phyloP scores from a whole-genome alignment of 2,329 filamentous ascomycete genomes.

The Sordariomycetes sp. region DNA sequence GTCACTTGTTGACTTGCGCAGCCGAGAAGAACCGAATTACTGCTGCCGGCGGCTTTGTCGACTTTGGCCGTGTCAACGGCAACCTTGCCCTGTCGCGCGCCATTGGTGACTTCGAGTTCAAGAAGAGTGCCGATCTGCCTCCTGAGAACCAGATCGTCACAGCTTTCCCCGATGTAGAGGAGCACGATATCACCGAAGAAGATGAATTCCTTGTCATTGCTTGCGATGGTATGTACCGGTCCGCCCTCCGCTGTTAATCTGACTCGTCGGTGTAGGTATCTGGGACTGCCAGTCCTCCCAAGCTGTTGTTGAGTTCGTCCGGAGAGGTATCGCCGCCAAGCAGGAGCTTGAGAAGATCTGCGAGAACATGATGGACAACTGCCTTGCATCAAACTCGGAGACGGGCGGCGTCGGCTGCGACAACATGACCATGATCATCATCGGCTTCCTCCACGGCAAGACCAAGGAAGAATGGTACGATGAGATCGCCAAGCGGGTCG shows the following conservation, averaged over 20 bases:
- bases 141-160: conserved; percentile 99
- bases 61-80: conserved; percentile 96
- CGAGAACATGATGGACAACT: conserved; percentile 99
- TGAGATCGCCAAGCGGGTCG: conserved; percentile 85
- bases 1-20: conserved; percentile 25
- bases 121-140: conserved; percentile 93
- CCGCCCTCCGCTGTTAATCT: conserved; percentile 7
- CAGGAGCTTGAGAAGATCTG: conserved; percentile 92
- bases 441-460: conserved; percentile 84
- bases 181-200: conserved; percentile 83
- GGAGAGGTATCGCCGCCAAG: conserved; percentile 91
- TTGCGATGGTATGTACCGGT: conserved; percentile 65
- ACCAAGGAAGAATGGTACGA: conserved; percentile 98
- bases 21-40: conserved; percentile 94
- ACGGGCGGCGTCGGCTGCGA: conserved; percentile 96
- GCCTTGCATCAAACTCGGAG: conserved; percentile 93
- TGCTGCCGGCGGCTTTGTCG: conserved; percentile 92
- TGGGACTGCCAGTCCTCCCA: conserved; percentile 99
- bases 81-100: conserved; percentile 94
- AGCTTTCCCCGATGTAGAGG: conserved; percentile 86
- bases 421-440: conserved; percentile 97
- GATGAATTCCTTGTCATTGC: conserved; percentile 94
- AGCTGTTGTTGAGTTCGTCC: conserved; percentile 92
- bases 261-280: conserved; percentile 59
- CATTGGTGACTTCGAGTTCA: conserved; percentile 99